Evolutionary conservation across 129 eudicot genomes (phyloP).

Genomic region (Helianthus annuus): DNA sequence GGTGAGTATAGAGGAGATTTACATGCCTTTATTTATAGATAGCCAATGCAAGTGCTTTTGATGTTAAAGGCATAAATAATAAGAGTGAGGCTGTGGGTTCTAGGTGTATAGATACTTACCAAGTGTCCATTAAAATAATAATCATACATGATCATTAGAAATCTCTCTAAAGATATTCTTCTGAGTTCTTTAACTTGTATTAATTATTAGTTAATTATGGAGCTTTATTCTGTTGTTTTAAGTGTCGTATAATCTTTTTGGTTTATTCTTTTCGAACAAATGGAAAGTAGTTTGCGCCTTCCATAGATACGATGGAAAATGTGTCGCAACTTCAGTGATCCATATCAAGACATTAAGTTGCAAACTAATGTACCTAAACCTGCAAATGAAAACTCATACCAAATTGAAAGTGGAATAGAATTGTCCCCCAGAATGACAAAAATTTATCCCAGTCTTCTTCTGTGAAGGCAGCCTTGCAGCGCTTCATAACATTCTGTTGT

Average conservation of each 20-base stretch:
- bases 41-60: neutral
- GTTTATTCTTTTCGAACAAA: neutral
- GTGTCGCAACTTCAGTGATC: neutral
- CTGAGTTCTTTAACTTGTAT: neutral
- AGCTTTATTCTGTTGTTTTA: neutral
- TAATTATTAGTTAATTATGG: neutral
- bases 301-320: neutral
- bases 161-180: neutral
- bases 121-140: neutral
- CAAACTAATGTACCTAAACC: too few relatives aligned
- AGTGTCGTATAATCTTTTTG: neutral
- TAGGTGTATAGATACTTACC: neutral
- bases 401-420: too few relatives aligned
- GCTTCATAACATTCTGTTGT: too few relatives aligned
- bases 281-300: neutral
- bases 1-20: neutral
- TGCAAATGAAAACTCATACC: too few relatives aligned
- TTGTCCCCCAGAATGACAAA: too few relatives aligned
- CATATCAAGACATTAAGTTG: too few relatives aligned
- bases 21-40: neutral
- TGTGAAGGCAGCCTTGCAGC: too few relatives aligned
- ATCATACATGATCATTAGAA: neutral
- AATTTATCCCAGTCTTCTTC: too few relatives aligned
- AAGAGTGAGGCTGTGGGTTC: neutral
- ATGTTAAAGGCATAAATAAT: neutral